A percentile compares a stretch with the other conserved stretches of the same genome.
Conservation (phyloP, 306 rosid genomes). For the Medicago arabica region DNA sequence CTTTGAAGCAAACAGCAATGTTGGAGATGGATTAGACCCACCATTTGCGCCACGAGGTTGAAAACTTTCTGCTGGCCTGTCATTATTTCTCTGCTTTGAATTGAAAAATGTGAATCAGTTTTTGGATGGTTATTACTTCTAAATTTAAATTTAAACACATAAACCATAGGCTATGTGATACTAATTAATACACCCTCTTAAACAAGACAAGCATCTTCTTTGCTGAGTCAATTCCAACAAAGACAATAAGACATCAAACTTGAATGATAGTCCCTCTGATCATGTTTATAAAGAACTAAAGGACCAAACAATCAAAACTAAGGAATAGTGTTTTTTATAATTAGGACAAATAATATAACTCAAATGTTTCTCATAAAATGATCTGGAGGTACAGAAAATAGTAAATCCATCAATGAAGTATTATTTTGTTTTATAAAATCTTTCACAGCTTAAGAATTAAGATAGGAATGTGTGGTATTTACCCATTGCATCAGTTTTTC, state of each 20-base stretch:
- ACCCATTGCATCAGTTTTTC: slow-evolving; percentile 80
- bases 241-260: slow-evolving; percentile 5
- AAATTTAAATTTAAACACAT: slow-evolving; percentile 33
- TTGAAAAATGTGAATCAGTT: slow-evolving; percentile 29
- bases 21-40: slow-evolving; percentile 68
- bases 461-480: slow-evolving; percentile 42
- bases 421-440: slow-evolving; percentile 20
- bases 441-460: slow-evolving; percentile 22
- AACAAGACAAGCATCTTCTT: slow-evolving; percentile 13
- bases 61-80: slow-evolving; percentile 61
- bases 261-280: neutral
- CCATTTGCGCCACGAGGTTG: slow-evolving; percentile 56
- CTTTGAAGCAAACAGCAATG: slow-evolving; percentile 64
- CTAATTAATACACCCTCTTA: neutral
- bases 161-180: slow-evolving; percentile 17
- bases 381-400: neutral
- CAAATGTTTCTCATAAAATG: neutral
- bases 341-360: neutral
- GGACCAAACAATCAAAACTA: neutral
- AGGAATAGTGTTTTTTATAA: neutral
- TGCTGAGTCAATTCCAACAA: neutral
- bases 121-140: slow-evolving; percentile 22
- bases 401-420: too few species aligned
- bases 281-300: neutral
- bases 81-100: slow-evolving; percentile 67